Conservation (phyloP, 2,329 filamentous ascomycete species). For the Fusarium pseudograminearum region DNA sequence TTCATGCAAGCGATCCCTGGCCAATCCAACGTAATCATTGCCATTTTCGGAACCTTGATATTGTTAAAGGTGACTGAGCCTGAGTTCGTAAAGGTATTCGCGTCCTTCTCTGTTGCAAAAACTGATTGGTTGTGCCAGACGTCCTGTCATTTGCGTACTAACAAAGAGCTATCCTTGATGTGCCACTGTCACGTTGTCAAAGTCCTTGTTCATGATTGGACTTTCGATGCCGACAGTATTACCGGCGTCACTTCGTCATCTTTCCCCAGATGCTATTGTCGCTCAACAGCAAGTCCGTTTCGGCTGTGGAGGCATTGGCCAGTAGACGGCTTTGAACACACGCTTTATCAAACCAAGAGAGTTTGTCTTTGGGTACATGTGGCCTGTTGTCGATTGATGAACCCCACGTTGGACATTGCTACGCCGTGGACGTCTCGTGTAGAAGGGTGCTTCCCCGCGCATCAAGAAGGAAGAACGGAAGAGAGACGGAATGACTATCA, state of each 20-base stretch:
- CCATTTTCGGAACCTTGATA: slow-evolving; percentile 31
- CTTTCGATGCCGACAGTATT: slow-evolving; percentile 39
- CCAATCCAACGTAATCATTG: slow-evolving; percentile 34
- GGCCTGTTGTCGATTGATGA: slow-evolving; percentile 47
- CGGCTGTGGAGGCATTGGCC: slow-evolving; percentile 33
- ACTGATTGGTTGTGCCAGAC: slow-evolving; percentile 28
- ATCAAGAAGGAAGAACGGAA: slow-evolving; percentile 29
- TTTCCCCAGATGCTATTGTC: slow-evolving; percentile 32
- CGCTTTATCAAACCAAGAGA: slow-evolving; percentile 37
- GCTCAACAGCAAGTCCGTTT: slow-evolving; percentile 33
- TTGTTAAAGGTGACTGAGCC: slow-evolving; percentile 39
- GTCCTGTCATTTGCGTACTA: slow-evolving; percentile 26
- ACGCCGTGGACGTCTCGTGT: slow-evolving; percentile 42
- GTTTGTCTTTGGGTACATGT: slow-evolving; percentile 27
- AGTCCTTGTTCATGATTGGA: slow-evolving; percentile 43
- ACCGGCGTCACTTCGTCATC: slow-evolving; percentile 30
- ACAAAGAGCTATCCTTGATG: slow-evolving; percentile 22
- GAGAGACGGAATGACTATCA: slow-evolving; percentile 41
- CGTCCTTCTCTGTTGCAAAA: slow-evolving; percentile 29
- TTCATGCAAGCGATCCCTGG: slow-evolving; percentile 12
- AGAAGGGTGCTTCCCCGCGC: slow-evolving; percentile 37
- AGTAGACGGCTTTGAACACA: slow-evolving; percentile 31
- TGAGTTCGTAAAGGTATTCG: slow-evolving; percentile 37
- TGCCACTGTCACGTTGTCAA: slow-evolving; percentile 45
- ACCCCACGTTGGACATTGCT: slow-evolving; percentile 48